Evolutionary conservation across 2,329 filamentous ascomycete species (phyloP), one percentile per base, ranked within the genome.

Genomic region (Blastomyces parvus): DNA sequence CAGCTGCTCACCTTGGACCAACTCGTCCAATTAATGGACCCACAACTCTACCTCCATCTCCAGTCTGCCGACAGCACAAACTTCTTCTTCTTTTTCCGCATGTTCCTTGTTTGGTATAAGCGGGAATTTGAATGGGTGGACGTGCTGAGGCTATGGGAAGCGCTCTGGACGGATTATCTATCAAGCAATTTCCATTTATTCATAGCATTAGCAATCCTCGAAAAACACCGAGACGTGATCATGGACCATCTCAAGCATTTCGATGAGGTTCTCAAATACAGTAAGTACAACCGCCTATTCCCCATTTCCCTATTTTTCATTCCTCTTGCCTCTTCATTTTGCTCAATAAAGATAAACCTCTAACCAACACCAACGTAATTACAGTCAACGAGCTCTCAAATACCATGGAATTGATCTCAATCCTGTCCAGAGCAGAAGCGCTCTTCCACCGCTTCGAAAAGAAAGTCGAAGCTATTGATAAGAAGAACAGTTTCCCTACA

Each of bases 1-100:
- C 95, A 99, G 75, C 86, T 99, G 2, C 81, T 91, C 48, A 91
- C 93, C 0, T 85, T 99, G 3, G 92, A 99, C 72, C 91, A 99
- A 67, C 86, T 99, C 0, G 91, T 97, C 14, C 91, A 96, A 73
- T 90, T 99, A 63, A 92, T 99, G 86, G 94, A 99, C 69, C 94
- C 95, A 0, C 89, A 91, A 73, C 85, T 99, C 8, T 97, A 97
- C 76, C 82, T 89, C 1, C 94, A 99, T 70, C 84, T 99, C 0
- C 86, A 96, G 74, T 87, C 84, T 19, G 90, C 92, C 25, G 95
- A 99, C 71, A 95, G 89, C 71, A 99, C 94, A 30, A 99, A 99
- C 75, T 99, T 99, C 77, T 99, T 99, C 78, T 99, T 99, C 81
- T 97, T 99, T 81, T 99, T 97, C 84, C 89, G 94, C 65, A 97